Percentiles rank a stretch among this genome's conserved stretches.
Conservation (phyloP, 768 basidiomycete species). For the Lactifluus subvellereus region DNA sequence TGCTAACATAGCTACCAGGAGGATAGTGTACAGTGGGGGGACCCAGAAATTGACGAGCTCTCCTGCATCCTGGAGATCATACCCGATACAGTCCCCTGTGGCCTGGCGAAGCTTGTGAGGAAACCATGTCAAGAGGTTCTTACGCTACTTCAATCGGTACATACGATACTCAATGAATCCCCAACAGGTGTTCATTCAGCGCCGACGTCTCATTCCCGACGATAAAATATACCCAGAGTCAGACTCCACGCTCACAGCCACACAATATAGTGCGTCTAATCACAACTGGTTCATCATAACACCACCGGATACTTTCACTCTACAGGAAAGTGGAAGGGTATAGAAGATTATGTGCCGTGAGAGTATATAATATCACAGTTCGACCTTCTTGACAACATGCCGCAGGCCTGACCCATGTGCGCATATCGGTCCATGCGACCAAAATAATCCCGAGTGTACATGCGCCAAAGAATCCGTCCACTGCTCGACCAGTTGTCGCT, state of each 20-base stretch:
- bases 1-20: neutral
- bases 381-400: slow-evolving; percentile 26
- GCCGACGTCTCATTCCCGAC: slow-evolving; percentile 10
- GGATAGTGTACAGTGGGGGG: slow-evolving; percentile 7
- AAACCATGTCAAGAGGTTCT: slow-evolving; percentile 20
- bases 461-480: slow-evolving; percentile 48
- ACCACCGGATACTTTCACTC: neutral
- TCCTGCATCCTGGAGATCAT: slow-evolving; percentile 17
- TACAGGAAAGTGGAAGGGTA: neutral
- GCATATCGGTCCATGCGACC: slow-evolving; percentile 52
- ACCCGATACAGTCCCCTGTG: slow-evolving; percentile 20
- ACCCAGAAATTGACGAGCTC: slow-evolving; percentile 16
- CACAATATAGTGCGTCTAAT: neutral
- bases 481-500: slow-evolving; percentile 53
- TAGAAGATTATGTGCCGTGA: neutral
- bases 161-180: neutral
- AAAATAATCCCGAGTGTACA: slow-evolving; percentile 35
- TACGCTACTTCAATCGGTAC: neutral
- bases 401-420: slow-evolving; percentile 38
- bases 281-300: neutral
- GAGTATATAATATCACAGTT: neutral
- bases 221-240: slow-evolving; percentile 12
- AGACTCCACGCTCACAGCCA: neutral
- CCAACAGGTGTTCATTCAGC: slow-evolving; percentile 12
- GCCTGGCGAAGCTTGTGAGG: slow-evolving; percentile 19